Evolutionary conservation across 2,329 filamentous ascomycete genomes (phyloP).

Genomic region (Botrytis squamosa): DNA sequence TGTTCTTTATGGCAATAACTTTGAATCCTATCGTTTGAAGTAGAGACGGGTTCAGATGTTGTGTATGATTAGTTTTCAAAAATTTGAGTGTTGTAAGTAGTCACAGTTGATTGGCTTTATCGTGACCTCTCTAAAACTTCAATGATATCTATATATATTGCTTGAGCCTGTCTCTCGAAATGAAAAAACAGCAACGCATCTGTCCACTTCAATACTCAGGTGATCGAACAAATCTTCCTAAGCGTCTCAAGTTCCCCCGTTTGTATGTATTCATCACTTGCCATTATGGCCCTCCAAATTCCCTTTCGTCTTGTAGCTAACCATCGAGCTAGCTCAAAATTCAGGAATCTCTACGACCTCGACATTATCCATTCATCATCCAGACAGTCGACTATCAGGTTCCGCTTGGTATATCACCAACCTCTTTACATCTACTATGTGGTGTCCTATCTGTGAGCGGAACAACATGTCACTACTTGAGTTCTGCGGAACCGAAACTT

Average conservation of each 20-base stretch:
- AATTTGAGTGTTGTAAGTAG: neutral
- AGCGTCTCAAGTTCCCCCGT: neutral
- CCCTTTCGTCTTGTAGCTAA: neutral
- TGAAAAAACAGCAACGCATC: neutral
- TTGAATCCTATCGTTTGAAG: neutral
- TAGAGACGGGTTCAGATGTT: neutral
- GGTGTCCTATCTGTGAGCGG: accelerated
- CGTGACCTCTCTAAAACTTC: neutral
- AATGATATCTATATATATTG: neutral
- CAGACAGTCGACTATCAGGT: neutral
- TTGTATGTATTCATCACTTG: neutral
- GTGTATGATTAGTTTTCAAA: neutral
- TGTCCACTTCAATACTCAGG: neutral
- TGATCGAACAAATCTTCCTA: neutral
- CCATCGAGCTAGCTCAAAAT: neutral
- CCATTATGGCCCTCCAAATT: neutral
- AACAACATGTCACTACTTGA: no score
- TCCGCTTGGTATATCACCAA: neutral
- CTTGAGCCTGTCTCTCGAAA: neutral
- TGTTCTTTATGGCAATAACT: neutral
- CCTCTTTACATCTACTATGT: neutral
- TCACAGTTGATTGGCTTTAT: neutral
- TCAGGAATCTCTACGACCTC: neutral
- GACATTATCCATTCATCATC: neutral
- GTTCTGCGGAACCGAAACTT: no score